A percentile compares a stretch with the other conserved stretches of the same genome.
Evolutionary conservation across 495 filamentous ascomycete genomes (phyloP).

Genomic region (Penicillium cosmopolitanum): DNA sequence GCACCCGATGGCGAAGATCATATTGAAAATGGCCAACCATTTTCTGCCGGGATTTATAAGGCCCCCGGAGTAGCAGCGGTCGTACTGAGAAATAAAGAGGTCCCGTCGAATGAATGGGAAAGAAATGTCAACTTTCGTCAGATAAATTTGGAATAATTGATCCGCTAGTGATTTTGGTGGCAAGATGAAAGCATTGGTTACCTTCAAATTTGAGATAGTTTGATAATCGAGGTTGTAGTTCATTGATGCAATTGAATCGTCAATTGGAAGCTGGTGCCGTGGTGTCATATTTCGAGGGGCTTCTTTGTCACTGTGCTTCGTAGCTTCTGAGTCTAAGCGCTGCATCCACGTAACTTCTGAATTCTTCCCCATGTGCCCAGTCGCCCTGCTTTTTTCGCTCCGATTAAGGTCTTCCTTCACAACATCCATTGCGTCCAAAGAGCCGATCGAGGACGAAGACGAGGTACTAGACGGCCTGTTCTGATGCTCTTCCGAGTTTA

Average conservation of each 20-base stretch:
- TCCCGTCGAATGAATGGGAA: conserved; percentile 58
- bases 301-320: too few species aligned
- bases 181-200: conserved; percentile 43
- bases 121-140: conserved; percentile 52
- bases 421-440: conserved; percentile 54
- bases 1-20: conserved; percentile 63
- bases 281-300: too few species aligned
- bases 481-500: not conserved
- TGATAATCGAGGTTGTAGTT: conserved; percentile 57
- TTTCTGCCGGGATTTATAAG: conserved; percentile 23
- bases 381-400: conserved; percentile 41
- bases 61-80: not conserved
- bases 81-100: conserved; percentile 38
- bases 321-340: too few species aligned
- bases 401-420: conserved; percentile 57
- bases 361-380: too few species aligned
- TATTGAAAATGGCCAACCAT: conserved; percentile 61
- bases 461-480: conserved; percentile 17
- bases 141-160: conserved; percentile 50
- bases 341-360: too few species aligned
- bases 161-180: conserved; percentile 51
- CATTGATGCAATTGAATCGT: too few species aligned
- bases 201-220: conserved; percentile 34
- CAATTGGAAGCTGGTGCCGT: too few species aligned
- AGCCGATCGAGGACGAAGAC: conserved; percentile 51